Evolutionary conservation across 805 yeast genomes (phyloP).

Genomic region (Teunomyces funiuensis): DNA sequence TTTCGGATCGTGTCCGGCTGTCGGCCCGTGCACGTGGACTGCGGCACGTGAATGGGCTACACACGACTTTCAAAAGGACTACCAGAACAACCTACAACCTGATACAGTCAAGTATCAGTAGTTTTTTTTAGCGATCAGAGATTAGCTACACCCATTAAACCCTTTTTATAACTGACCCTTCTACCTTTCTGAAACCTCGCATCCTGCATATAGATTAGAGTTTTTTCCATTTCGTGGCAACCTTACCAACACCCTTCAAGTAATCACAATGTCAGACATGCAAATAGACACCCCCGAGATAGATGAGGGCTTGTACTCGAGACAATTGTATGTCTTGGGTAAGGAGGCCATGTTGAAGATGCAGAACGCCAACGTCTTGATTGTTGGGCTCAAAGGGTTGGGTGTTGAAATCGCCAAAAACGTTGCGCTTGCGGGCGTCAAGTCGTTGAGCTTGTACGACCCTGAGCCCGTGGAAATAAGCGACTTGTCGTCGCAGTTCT

Average conservation of each 20-base stretch:
- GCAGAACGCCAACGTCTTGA: constrained; percentile 90
- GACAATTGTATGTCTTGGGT: constrained; percentile 95
- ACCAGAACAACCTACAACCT: no score
- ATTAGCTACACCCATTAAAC: no score
- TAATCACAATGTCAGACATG: constrained; percentile 29
- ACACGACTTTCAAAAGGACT: no score
- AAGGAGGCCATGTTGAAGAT: constrained; percentile 97
- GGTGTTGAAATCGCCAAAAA: constrained; percentile 97
- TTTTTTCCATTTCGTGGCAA: background rate
- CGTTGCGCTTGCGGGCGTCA: constrained; percentile 96
- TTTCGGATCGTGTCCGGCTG: no score
- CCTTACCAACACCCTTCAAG: background rate
- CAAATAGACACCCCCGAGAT: constrained; percentile 53
- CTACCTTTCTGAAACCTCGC: no score
- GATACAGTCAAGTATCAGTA: no score
- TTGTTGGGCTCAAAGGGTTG: constrained; percentile 87
- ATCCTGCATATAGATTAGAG: background rate
- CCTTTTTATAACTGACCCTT: no score
- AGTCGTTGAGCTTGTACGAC: constrained; percentile 82
- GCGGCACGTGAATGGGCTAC: no score
- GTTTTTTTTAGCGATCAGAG: no score
- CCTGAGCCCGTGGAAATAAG: constrained; percentile 63
- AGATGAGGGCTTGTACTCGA: constrained; percentile 93
- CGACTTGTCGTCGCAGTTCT: constrained; percentile 90
- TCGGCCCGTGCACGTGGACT: no score